Conservation (phyloP, 208 protist species). For the Trypanosoma caninum region DNA sequence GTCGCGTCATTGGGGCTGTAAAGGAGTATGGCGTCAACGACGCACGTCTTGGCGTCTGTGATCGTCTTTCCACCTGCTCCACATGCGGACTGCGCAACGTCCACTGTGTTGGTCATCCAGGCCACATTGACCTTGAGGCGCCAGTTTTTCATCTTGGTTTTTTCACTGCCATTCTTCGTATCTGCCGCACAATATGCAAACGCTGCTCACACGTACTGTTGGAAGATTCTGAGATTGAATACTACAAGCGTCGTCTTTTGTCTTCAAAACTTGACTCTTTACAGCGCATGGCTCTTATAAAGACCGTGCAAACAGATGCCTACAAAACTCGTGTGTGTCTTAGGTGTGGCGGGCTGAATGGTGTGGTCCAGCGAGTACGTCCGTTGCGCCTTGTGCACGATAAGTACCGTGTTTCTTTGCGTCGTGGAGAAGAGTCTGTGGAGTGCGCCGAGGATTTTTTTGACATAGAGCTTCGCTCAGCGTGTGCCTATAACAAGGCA, state of each 20-base stretch:
- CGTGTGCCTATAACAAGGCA: slow-evolving; percentile 51
- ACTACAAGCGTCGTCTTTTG: slow-evolving; percentile 52
- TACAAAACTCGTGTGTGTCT: slow-evolving; percentile 92
- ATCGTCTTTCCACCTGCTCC: slow-evolving; percentile 79
- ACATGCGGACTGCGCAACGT: slow-evolving; percentile 91
- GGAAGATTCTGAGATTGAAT: slow-evolving; percentile 63
- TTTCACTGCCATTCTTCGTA: slow-evolving; percentile 91
- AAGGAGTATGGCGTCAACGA: slow-evolving; percentile 90
- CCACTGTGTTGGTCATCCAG: slow-evolving; percentile 98
- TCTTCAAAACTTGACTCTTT: slow-evolving; percentile 52
- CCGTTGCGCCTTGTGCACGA: slow-evolving; percentile 81
- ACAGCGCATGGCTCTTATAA: slow-evolving; percentile 65
- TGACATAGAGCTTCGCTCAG: slow-evolving; percentile 45
- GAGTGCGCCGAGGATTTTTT: slow-evolving; percentile 38
- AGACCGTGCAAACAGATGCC: slow-evolving; percentile 80
- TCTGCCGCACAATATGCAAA: slow-evolving; percentile 98
- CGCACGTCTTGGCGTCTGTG: slow-evolving; percentile 85
- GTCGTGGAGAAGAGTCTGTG: slow-evolving; percentile 53
- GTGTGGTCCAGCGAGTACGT: slow-evolving; percentile 73
- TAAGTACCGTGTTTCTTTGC: slow-evolving; percentile 75
- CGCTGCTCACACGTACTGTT: slow-evolving; percentile 92
- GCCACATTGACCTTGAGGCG: slow-evolving; percentile 96
- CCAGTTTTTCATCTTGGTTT: slow-evolving; percentile 99
- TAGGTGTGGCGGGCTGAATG: slow-evolving; percentile 94
- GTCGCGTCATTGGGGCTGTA: slow-evolving; percentile 60